These are phyloP conservation scores for Aspergillus caelatus DNA, from an alignment of 2,329 filamentous ascomycete species.

Conservation along the genomic window DNA sequence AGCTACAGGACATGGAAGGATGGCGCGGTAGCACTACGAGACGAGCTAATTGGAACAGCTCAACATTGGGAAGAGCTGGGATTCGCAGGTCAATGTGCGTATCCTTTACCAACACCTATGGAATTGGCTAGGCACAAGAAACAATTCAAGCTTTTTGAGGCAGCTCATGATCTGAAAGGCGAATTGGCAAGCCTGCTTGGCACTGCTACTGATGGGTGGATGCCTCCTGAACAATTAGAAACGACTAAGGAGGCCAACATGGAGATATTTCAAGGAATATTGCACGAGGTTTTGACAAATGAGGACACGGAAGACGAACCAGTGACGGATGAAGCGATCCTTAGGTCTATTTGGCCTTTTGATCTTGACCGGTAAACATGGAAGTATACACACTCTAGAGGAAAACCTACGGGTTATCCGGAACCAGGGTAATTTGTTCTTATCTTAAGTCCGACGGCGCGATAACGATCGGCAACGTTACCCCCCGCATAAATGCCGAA, in stretches of 20 bases:
- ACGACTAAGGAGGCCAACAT: too few species aligned
- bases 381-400: too few species aligned
- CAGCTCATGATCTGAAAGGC: too few species aligned
- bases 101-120: slow-evolving; percentile 27
- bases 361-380: too few species aligned
- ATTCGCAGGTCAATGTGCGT: slow-evolving; percentile 37
- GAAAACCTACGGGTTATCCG: neutral
- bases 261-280: too few species aligned
- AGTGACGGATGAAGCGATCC: too few species aligned
- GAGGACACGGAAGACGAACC: too few species aligned
- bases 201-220: too few species aligned
- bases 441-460: neutral
- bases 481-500: neutral
- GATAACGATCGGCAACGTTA: neutral
- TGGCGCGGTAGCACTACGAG: slow-evolving; percentile 40
- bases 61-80: slow-evolving; percentile 43
- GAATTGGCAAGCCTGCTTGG: too few species aligned
- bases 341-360: too few species aligned
- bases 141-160: slow-evolving; percentile 32
- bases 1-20: slow-evolving; percentile 47
- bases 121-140: slow-evolving; percentile 31
- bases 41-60: slow-evolving; percentile 46
- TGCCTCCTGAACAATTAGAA: too few species aligned
- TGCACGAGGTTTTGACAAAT: too few species aligned
- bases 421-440: neutral